phyloP scores from a whole-genome alignment of 352 stramenopile genomes.

The Globisporangium heterothallicum region DNA sequence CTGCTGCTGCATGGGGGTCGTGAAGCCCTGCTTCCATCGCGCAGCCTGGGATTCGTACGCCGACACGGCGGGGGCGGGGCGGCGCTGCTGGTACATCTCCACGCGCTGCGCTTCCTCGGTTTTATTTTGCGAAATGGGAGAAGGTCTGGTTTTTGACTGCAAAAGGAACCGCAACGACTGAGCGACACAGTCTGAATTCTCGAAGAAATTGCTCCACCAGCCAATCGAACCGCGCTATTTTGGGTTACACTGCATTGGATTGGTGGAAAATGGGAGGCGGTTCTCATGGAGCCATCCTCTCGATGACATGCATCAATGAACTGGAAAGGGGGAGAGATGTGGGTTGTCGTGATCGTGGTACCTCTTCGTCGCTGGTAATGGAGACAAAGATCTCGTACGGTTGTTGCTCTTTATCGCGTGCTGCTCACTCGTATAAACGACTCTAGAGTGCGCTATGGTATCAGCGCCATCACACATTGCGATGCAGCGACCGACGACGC shows the following conservation, averaged over 20 bases:
- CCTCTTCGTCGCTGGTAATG: too few species aligned
- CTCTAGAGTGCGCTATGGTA: too few species aligned
- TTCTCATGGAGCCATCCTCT: constrained; percentile 1
- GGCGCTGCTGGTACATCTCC: constrained; percentile 19
- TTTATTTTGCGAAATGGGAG: neutral
- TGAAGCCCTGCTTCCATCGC: constrained; percentile 74
- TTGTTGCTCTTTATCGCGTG: neutral
- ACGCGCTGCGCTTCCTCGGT: neutral
- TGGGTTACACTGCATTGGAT: neutral
- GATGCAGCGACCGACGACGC: too few species aligned
- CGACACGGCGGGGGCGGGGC: constrained; percentile 27
- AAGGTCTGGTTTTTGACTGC: too few species aligned
- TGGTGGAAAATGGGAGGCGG: neutral
- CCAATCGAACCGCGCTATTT: neutral
- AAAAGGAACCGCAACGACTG: neutral
- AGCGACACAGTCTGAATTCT: neutral
- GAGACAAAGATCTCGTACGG: too few species aligned
- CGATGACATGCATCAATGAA: constrained; percentile 7
- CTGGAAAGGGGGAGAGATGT: neutral
- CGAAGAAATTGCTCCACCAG: neutral
- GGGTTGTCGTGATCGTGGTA: too few species aligned
- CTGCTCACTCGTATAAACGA: neutral
- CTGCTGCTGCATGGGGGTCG: neutral
- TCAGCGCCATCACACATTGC: too few species aligned
- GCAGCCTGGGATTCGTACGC: constrained; percentile 73